Percentiles rank a stretch among this genome's conserved stretches.
Conservation (phyloP, 768 basidiomycete species). For the Lentinula sp. region DNA sequence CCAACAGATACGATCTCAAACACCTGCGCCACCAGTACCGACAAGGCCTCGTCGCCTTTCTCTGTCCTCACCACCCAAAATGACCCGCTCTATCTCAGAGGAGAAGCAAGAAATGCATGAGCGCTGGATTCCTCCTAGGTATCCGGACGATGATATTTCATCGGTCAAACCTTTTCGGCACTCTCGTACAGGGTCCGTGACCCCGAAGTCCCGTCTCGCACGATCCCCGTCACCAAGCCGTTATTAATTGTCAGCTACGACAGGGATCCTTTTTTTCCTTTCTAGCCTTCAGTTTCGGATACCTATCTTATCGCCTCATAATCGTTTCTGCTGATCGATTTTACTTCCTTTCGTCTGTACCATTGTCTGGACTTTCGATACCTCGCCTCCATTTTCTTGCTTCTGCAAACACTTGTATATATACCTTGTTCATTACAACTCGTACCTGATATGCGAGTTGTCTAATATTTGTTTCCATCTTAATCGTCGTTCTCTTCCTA, state of each 20-base stretch:
- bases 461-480: constrained; percentile 10
- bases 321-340: background rate
- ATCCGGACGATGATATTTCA: constrained; percentile 13
- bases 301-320: background rate
- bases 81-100: constrained; percentile 56
- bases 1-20: constrained; percentile 15
- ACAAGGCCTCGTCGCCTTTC: constrained; percentile 46
- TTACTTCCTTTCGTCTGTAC: background rate
- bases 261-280: constrained; percentile 6
- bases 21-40: constrained; percentile 22
- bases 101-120: constrained; percentile 60
- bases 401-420: constrained; percentile 4
- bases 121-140: constrained; percentile 53
- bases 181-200: constrained; percentile 5
- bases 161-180: background rate
- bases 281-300: constrained; percentile 14
- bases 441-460: background rate
- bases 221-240: constrained; percentile 6
- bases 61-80: constrained; percentile 46
- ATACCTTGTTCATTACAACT: background rate
- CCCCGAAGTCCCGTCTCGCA: background rate
- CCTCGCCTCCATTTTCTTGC: background rate
- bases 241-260: background rate
- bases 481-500: constrained; percentile 10
- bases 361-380: constrained; percentile 3